Evolutionary conservation across 78 protist genomes (phyloP), one percentile per base, ranked within the genome.

Genomic region (Tieghemostelium lacteum): DNA sequence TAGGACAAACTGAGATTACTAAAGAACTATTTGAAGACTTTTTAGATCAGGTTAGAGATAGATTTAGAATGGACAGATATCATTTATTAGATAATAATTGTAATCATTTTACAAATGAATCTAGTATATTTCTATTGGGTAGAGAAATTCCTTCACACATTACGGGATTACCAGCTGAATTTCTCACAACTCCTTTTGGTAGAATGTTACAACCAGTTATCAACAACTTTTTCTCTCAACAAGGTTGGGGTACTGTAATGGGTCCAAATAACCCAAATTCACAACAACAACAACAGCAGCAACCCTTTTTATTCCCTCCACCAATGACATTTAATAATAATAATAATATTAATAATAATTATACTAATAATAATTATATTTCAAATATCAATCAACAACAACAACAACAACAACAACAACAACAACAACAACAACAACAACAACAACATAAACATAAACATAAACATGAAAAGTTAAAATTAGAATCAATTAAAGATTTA

Each of bases 81-180:
- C 91, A 83, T 69, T 39, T 83, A 28, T 17, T 83, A 1, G 78
- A 83, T 12, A 83, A 83, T n/a, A 83, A 83, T 69, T 83, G 91
- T 42, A 83, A 83, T 60, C 91, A 83, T 42, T 83, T 83, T 17
- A 70, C 91, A 29, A 83, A 83, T 33, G 62, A 69, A 42, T 69
- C 50, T 29, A 37, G 62, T 28, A 37, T 69, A 14, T 83, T 83
- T 45, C 54, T 83, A 37, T 16, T 83, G 0, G 76, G 76, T 83
- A 22, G 0, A 10, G 31, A 22, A 16, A 75, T 75, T 3, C 86
- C 86, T 20, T 8, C 36, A n/a, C 86, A 16, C 40, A 83, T 83
- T 58, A 28, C 31, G 3, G 72, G 37, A 16, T 69, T 83, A 58
- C 91, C 91, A 42, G 7, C 39, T 14, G 78, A 83, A 28, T 40